These are phyloP conservation scores for Adansonia grandidieri DNA, from an alignment of 441 rosid genomes.

Conservation along the genomic window DNA sequence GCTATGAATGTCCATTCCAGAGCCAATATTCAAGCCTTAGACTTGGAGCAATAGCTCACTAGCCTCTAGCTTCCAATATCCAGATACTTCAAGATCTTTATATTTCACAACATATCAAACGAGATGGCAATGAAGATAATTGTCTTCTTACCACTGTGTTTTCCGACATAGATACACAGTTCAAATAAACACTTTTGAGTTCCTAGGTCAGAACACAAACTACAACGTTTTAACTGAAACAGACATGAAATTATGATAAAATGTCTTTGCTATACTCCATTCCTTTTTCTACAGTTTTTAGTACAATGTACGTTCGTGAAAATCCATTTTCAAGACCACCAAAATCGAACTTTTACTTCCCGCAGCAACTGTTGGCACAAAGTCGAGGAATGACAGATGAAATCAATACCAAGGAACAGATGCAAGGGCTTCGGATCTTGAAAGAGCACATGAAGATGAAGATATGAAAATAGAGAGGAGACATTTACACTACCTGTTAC, in stretches of 20 bases:
- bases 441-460: not conserved
- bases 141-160: not conserved
- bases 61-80: too few species aligned
- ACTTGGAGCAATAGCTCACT: too few species aligned
- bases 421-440: conserved; percentile 7
- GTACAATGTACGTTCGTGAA: not conserved
- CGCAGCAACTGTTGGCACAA: not conserved
- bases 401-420: not conserved
- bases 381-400: not conserved
- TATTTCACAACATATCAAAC: not conserved
- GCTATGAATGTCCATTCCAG: not conserved
- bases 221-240: not conserved
- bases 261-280: not conserved
- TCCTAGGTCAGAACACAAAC: not conserved
- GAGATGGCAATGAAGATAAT: not conserved
- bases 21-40: not conserved
- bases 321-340: not conserved
- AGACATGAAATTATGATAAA: not conserved
- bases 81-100: not conserved
- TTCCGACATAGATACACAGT: not conserved
- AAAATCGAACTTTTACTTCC: not conserved
- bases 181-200: not conserved
- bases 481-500: not conserved
- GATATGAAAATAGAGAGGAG: not conserved
- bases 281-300: not conserved